phyloP scores from a whole-genome alignment of 495 filamentous ascomycete species.

The Trichoderma virens region DNA sequence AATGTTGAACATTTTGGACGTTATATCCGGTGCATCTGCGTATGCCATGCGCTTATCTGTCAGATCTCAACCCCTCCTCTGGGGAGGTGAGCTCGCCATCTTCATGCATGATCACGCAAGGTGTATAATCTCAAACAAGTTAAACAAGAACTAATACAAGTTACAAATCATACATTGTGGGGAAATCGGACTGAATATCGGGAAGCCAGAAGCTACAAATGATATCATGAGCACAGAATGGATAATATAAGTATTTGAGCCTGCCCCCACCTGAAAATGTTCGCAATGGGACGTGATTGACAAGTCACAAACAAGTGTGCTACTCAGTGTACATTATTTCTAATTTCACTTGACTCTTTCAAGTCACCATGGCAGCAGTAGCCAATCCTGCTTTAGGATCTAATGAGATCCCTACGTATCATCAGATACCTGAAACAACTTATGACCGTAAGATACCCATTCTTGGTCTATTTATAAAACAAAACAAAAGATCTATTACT shows the following conservation, averaged over 20 bases:
- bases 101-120: neutral
- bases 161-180: neutral
- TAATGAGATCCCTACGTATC: constrained; percentile 23
- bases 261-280: neutral
- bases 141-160: neutral
- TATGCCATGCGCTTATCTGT: neutral
- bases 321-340: neutral
- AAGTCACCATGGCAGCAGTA: neutral
- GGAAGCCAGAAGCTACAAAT: neutral
- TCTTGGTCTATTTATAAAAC: neutral
- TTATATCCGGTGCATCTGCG: neutral
- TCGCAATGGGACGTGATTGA: no score
- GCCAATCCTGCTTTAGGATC: neutral
- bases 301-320: no score
- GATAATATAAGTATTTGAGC: neutral
- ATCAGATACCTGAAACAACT: constrained; percentile 30
- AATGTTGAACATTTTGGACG: no score
- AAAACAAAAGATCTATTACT: neutral
- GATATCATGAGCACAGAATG: neutral
- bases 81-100: neutral
- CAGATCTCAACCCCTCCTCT: neutral
- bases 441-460: constrained; percentile 29
- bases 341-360: neutral
- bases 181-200: neutral
- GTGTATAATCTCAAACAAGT: neutral